Base-by-base conservation (phyloP, 208 protist species). In the Tritrichomonas musculus region DNA sequence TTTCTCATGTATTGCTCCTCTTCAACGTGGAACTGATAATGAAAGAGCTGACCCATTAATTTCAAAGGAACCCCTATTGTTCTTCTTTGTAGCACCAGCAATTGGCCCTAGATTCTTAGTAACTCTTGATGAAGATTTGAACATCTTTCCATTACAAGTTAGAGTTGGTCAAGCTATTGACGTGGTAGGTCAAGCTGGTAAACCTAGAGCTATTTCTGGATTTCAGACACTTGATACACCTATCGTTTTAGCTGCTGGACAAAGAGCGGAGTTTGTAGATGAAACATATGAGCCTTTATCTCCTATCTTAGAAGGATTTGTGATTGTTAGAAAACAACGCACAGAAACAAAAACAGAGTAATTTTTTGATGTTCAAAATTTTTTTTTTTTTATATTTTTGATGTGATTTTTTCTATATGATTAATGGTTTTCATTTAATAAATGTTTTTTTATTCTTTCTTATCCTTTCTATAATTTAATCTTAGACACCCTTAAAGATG, bases 211-310 rank as follows among this genome's bases (percentile, higher is more conserved):
- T 0, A 99, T 99, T 96, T 99, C 99, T 20, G 98, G 98, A 73
- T 99, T 99, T 95, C 98, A 99, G 95, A 99, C 98, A n/a, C 98
- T 99, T 93, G 98, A 95, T 5, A 99, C 99, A 1, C 99, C 99
- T 44, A 98, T 99, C 8, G 96, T 99, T n/a, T 94, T 99, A 11
- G 97, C 95, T 49, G 96, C 96, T 0, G 97, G 96, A 0, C 98
- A 99, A 93, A 97, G 98, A 93, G 98, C 98, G 30, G 98, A 99
- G 95, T 95, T 99, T 14, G 98, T 98, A 1, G 98, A 98, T 33
- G 95, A 97, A 27, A 97, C 99, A 94, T 99, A 95, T 96, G 94
- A 94, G 22, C 93, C 97, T 39, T 41, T 97, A 9, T 95, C 94
- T 4, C 94, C 95, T 13, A 94, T 97, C 27, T 94, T 98, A 17